Percentiles rank a stretch among this genome's conserved stretches.
Evolutionary conservation across 2,329 filamentous ascomycete genomes (phyloP).

Genomic region (Sarocladium kiliense): DNA sequence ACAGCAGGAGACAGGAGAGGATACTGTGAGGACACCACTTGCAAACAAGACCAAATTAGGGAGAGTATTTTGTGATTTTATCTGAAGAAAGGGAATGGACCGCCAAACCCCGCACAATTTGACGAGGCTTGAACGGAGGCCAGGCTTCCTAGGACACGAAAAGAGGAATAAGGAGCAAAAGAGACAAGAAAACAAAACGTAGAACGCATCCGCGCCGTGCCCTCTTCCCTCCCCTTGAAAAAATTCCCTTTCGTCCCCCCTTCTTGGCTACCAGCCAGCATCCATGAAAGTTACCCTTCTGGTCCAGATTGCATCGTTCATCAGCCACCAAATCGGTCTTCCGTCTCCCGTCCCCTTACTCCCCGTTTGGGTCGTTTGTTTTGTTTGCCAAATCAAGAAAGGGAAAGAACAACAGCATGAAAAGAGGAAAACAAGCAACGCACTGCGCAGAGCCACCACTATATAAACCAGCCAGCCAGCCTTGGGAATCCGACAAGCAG

Average conservation of each 20-base stretch:
- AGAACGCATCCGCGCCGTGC: slow-evolving; percentile 9
- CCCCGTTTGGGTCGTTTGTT: slow-evolving; percentile 9
- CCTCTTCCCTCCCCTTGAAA: slow-evolving; percentile 1
- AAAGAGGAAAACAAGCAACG: slow-evolving; percentile 10
- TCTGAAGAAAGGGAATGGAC: slow-evolving; percentile 10
- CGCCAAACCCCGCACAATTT: neutral
- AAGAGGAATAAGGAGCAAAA: slow-evolving; percentile 15
- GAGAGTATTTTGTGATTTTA: slow-evolving; percentile 15
- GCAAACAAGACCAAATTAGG: neutral
- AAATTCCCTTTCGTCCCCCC: neutral
- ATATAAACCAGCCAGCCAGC: slow-evolving; percentile 14
- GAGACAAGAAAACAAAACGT: slow-evolving; percentile 14
- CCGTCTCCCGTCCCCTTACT: neutral
- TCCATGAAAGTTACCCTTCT: neutral
- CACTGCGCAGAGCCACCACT: slow-evolving; percentile 12
- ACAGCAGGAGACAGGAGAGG: too few relatives aligned
- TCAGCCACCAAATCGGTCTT: neutral
- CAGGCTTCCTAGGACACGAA: slow-evolving; percentile 8
- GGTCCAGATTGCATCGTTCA: neutral
- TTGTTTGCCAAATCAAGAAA: slow-evolving; percentile 10
- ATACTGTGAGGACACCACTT: too few relatives aligned
- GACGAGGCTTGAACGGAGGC: neutral
- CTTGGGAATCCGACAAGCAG: slow-evolving; percentile 4
- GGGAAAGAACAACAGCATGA: slow-evolving; percentile 6
- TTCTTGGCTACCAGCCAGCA: neutral